Evolutionary conservation across 306 rosid species (phyloP).

Genomic region (Lagenaria siceraria): DNA sequence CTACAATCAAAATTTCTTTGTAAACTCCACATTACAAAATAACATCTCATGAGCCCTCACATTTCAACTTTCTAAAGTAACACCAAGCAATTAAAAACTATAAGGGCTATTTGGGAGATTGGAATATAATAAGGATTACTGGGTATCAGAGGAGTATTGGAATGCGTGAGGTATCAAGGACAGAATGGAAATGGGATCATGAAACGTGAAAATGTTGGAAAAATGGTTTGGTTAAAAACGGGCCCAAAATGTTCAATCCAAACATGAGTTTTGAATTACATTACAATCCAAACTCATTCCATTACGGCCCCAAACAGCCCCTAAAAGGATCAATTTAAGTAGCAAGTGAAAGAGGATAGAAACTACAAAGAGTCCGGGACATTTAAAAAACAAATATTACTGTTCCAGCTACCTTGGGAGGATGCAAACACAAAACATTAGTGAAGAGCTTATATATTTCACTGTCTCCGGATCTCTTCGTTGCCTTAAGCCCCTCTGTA

Average conservation of each 20-base stretch:
- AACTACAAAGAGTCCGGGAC: neutral
- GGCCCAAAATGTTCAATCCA: too few species aligned
- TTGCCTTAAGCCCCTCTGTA: slow-evolving; percentile 63
- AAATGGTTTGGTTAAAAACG: too few species aligned
- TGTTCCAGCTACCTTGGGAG: slow-evolving; percentile 55
- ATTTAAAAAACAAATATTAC: neutral
- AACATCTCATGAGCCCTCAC: neutral
- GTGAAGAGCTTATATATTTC: slow-evolving; percentile 73
- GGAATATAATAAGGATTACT: too few species aligned
- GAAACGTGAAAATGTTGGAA: too few species aligned
- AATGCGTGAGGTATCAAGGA: too few species aligned
- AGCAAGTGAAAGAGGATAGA: neutral
- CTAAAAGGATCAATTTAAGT: neutral
- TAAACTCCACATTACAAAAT: neutral
- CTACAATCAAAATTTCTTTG: neutral
- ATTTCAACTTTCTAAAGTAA: neutral
- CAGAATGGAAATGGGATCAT: too few species aligned
- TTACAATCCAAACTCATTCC: too few species aligned
- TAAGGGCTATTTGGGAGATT: too few species aligned
- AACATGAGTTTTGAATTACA: too few species aligned
- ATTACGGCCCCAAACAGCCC: too few species aligned
- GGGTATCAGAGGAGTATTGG: too few species aligned
- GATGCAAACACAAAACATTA: slow-evolving; percentile 56
- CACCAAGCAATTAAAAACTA: neutral
- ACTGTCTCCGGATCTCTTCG: slow-evolving; percentile 54